These are phyloP conservation scores for Panicum miliaceum DNA, from an alignment of 176 grass and related monocot genomes.

Conservation along the genomic window DNA sequence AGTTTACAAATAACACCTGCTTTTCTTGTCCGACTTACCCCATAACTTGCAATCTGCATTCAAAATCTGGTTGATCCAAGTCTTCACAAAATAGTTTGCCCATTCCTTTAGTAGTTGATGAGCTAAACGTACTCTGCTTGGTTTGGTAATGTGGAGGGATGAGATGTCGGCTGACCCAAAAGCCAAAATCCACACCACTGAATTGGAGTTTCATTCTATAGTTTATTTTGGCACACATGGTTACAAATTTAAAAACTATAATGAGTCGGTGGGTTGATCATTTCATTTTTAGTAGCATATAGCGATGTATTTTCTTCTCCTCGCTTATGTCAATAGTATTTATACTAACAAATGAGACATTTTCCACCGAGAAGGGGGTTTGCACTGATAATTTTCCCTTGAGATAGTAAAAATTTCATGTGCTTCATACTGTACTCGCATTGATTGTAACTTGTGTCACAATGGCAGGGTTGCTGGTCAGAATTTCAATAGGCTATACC, in stretches of 20 bases:
- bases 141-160: neutral
- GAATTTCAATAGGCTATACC: slow-evolving; percentile 78
- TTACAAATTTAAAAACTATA: neutral
- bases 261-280: no score
- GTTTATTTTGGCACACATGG: neutral
- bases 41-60: neutral
- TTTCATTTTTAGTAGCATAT: neutral
- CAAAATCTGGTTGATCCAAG: neutral
- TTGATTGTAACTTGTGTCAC: slow-evolving; percentile 12
- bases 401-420: neutral
- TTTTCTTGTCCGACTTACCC: neutral
- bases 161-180: neutral
- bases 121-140: neutral
- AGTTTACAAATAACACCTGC: neutral
- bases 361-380: neutral
- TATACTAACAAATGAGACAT: neutral
- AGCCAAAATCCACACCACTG: neutral
- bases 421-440: neutral
- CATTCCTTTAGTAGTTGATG: neutral
- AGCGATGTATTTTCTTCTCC: neutral
- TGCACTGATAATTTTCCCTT: neutral
- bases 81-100: neutral
- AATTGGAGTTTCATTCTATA: neutral
- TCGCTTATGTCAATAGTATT: neutral
- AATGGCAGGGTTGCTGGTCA: slow-evolving; percentile 76